phyloP scores from a whole-genome alignment of 495 filamentous ascomycete genomes.

The Annulohypoxylon maeteangense region DNA sequence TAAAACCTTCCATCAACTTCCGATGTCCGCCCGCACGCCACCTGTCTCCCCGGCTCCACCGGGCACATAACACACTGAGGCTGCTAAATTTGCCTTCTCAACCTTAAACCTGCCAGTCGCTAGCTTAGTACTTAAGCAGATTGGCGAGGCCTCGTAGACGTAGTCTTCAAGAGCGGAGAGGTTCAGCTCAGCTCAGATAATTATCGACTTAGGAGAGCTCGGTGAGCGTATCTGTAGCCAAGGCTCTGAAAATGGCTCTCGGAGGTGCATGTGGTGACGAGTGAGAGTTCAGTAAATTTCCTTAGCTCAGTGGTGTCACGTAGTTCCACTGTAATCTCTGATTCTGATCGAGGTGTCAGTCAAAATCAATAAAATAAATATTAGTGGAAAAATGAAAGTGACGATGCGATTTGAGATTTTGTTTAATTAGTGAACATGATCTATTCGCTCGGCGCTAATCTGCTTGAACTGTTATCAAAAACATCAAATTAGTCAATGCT shows the following conservation, averaged over 20 bases:
- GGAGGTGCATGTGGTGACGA: conserved; percentile 30
- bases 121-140: conserved; percentile 3
- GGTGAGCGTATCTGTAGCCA: conserved; percentile 13
- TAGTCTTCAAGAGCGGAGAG: not conserved
- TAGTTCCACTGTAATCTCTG: not conserved
- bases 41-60: not conserved
- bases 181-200: conserved; percentile 6
- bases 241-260: conserved; percentile 25
- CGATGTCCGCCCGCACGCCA: conserved; percentile 23
- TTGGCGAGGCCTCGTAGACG: conserved; percentile 1
- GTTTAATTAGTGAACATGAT: not conserved
- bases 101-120: conserved; percentile 15
- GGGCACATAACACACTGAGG: conserved; percentile 27
- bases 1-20: conserved; percentile 37
- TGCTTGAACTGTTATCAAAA: too few relatives aligned
- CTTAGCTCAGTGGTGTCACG: not conserved
- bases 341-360: conserved; percentile 22
- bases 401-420: not conserved
- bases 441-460: not conserved
- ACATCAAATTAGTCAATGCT: not conserved
- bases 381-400: not conserved
- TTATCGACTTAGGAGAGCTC: conserved; percentile 21
- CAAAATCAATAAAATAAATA: not conserved
- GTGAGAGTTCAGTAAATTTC: conserved; percentile 1
- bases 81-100: conserved; percentile 26